phyloP scores from a whole-genome alignment of 2,329 filamentous ascomycete species.

The Cercospora zeae-maydis region DNA sequence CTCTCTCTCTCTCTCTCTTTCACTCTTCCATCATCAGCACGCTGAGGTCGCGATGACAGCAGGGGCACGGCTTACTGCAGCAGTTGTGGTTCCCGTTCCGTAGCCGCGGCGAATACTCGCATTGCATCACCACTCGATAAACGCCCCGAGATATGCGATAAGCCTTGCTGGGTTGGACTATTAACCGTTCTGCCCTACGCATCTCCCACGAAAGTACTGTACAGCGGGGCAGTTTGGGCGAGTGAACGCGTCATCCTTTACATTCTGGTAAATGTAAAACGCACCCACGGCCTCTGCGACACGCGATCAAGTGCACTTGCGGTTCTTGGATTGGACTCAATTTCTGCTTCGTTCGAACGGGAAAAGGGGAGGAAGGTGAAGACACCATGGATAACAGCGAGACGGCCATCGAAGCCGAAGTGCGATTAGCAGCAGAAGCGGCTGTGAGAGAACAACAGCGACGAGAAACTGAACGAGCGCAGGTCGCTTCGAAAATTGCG shows the following conservation, averaged over 20 bases:
- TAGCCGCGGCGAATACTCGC: neutral
- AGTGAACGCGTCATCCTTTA: neutral
- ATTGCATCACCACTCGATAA: constrained; percentile 1
- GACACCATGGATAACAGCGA: constrained; percentile 33
- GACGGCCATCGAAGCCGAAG: constrained; percentile 34
- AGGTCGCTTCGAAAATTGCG: constrained; percentile 24
- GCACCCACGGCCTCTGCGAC: neutral
- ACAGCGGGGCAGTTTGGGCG: too few species aligned
- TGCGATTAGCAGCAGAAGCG: constrained; percentile 31
- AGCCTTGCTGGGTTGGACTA: neutral
- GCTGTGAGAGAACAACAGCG: constrained; percentile 18
- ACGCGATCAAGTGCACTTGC: neutral
- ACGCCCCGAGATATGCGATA: constrained; percentile 3
- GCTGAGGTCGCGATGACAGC: neutral
- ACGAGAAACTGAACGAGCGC: constrained; percentile 16
- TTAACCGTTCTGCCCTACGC: neutral
- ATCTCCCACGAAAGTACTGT: neutral
- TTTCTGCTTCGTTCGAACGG: neutral
- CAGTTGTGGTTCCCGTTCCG: neutral
- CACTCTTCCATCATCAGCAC: neutral
- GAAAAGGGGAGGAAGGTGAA: neutral
- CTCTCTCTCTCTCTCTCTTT: neutral
- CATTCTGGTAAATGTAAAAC: neutral
- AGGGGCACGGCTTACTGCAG: neutral
- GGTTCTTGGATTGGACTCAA: neutral